Evolutionary conservation across 257 asterid genomes (phyloP).

Genomic region (Solanum boliviense): DNA sequence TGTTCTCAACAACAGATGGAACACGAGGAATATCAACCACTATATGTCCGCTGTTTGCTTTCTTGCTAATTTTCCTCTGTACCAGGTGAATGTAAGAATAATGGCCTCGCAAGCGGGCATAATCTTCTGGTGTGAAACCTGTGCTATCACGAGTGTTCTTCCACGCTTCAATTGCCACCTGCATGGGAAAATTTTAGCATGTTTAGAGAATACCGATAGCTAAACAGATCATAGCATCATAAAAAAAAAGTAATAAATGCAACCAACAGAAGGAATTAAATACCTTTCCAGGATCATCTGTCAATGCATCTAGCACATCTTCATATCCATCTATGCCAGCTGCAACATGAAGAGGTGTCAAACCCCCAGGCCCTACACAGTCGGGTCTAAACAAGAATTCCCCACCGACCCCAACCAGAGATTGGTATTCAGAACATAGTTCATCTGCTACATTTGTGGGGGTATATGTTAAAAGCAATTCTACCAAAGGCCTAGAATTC

Average conservation of each 20-base stretch:
- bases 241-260: not conserved
- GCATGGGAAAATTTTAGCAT: not conserved
- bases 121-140: constrained; percentile 69
- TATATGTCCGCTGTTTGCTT: constrained; percentile 26
- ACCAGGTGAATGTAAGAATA: constrained; percentile 62
- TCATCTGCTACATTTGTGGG: constrained; percentile 43
- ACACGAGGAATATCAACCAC: constrained; percentile 39
- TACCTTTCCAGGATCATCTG: constrained; percentile 71
- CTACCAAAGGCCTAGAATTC: constrained; percentile 61
- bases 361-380: constrained; percentile 56
- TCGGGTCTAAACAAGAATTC: constrained; percentile 57
- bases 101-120: constrained; percentile 75
- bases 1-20: constrained; percentile 14
- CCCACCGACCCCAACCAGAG: constrained; percentile 12
- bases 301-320: constrained; percentile 56
- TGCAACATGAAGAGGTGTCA: constrained; percentile 81
- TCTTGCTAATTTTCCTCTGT: constrained; percentile 58
- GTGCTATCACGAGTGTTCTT: constrained; percentile 52
- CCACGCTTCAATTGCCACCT: constrained; percentile 77
- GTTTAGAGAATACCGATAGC: not conserved
- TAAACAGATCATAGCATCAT: not conserved
- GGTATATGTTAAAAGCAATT: constrained; percentile 47
- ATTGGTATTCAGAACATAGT: constrained; percentile 31
- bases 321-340: constrained; percentile 75
- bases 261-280: not conserved